phyloP scores from a whole-genome alignment of 768 basidiomycete genomes.

The Calocera cornea region DNA sequence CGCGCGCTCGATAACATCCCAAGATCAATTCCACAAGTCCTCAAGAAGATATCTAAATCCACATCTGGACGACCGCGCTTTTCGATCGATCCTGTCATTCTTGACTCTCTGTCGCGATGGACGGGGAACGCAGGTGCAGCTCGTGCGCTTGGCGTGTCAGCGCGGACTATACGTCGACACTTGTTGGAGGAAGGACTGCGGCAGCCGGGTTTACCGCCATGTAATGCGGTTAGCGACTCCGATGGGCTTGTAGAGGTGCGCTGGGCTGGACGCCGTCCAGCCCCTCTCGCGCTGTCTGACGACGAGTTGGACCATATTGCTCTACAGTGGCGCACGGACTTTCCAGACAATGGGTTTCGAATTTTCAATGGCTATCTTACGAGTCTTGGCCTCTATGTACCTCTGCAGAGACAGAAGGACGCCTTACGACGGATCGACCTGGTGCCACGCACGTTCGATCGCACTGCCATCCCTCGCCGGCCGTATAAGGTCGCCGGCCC shows the following conservation, averaged over 20 bases:
- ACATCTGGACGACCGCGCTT: too few species aligned
- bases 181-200: not conserved
- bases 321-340: not conserved
- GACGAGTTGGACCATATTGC: conserved; percentile 6
- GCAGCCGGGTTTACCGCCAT: not conserved
- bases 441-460: conserved; percentile 5
- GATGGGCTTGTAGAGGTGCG: not conserved
- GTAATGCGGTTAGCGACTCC: not conserved
- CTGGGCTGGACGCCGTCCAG: not conserved
- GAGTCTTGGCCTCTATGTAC: not conserved
- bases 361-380: conserved; percentile 6
- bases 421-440: conserved; percentile 1
- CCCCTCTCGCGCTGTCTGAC: not conserved
- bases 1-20: too few species aligned
- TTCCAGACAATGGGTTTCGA: conserved; percentile 4
- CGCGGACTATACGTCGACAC: not conserved
- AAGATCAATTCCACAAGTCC: too few species aligned
- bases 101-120: too few species aligned
- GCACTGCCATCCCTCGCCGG: conserved; percentile 10
- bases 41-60: too few species aligned
- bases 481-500: conserved; percentile 18
- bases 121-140: not conserved
- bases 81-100: too few species aligned
- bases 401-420: not conserved
- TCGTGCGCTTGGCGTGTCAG: not conserved